Base-by-base conservation (phyloP, 2,329 filamentous ascomycete genomes). In the Purpureocillium lavendulum region DNA sequence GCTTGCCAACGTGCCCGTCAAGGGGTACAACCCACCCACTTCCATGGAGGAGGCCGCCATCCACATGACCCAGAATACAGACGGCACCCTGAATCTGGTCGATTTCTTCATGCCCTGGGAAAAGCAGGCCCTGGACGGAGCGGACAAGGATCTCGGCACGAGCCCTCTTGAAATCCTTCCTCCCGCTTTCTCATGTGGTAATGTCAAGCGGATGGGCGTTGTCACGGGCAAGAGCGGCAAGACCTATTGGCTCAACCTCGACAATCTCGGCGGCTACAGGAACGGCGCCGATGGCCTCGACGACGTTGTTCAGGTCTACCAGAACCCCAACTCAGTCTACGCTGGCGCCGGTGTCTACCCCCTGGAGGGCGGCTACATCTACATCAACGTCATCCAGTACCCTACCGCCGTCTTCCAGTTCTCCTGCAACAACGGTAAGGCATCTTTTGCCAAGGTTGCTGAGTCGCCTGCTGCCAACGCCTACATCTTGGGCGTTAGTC, bases 391-490 rank as follows among this genome's bases (percentile, higher is more conserved):
- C 5, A 75, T 77, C 39, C 65, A 70, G 47, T 71, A 70, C 47
- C 64, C 68, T 12, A 72, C 72, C 0, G 65, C 72, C 36, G 71
- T 75, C 14, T 78, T 77, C 62, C 73, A 77, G 46, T 78, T 78
- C 50, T 66, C 68, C 3, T 77, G 71, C 50, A 58, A 64, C 43
- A 56, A 58, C 16, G 73, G 73, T 4, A 62, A 69, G 9, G 69
- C 74, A 1, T 63, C 65, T 3, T 77, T 80, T 38, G 67, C 70
- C 16, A 70, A 73, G 48, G 67, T 75, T 1, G 69, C 69, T 4
- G 65, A 70, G 39, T 70, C 64, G 3, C 62, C 66, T 0, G 63
- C 68, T 16, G 61, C 53, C 32, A 76, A 75, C 36, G 70, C 72
- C 1, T 69, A 68, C 41, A 62, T 70, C 36, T 65, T 79, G 0